Evolutionary conservation across 1,139 yeast species (phyloP).

Genomic region (Dujonia santamariae): DNA sequence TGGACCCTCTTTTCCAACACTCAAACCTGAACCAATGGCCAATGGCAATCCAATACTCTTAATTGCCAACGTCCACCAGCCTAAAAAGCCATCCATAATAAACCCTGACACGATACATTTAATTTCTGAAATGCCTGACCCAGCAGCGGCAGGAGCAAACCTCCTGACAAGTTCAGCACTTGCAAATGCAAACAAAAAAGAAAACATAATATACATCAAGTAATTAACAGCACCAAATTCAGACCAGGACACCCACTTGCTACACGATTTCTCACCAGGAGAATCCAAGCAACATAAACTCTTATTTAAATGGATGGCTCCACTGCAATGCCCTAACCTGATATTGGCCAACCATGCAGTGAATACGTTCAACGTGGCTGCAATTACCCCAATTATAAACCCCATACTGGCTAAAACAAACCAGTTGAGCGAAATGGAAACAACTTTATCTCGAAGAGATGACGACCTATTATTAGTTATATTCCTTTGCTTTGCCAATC

Average conservation of each 20-base stretch:
- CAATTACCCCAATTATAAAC: conserved; percentile 70
- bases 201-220: conserved; percentile 53
- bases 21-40: conserved; percentile 78
- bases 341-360: conserved; percentile 86
- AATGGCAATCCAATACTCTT: conserved; percentile 83
- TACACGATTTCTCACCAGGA: conserved; percentile 41
- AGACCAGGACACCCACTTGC: conserved; percentile 59
- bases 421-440: conserved; percentile 66
- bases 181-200: conserved; percentile 57
- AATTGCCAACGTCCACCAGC: conserved; percentile 66
- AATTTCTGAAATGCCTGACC: conserved; percentile 95
- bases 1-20: conserved; percentile 86
- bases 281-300: conserved; percentile 82
- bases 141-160: conserved; percentile 91
- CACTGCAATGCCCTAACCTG: conserved; percentile 72
- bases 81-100: conserved; percentile 73
- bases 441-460: conserved; percentile 24
- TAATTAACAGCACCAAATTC: conserved; percentile 46
- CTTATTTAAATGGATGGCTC: conserved; percentile 67
- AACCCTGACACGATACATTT: conserved; percentile 95
- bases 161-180: conserved; percentile 68
- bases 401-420: conserved; percentile 75
- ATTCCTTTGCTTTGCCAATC: conserved; percentile 21
- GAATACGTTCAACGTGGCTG: conserved; percentile 74
- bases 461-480: conserved; percentile 11